Evolutionary conservation across 495 filamentous ascomycete genomes (phyloP), one percentile per base, ranked within the genome.

Genomic region (Arthonia radiata): DNA sequence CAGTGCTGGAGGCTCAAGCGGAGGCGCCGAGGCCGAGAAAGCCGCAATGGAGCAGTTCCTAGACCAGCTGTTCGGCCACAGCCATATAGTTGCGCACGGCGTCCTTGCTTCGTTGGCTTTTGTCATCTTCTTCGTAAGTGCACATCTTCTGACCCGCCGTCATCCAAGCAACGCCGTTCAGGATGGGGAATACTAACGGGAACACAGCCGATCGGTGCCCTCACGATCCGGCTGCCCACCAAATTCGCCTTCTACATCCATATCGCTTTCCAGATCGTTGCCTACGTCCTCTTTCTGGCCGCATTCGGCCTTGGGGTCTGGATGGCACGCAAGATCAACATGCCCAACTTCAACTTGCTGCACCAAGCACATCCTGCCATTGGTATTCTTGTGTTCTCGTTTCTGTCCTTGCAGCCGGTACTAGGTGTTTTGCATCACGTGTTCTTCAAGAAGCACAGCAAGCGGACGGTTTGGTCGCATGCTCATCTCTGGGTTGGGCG

Each of bases 401-500:
- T 74, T 10, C 36, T 72, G n/a, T 41, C 56, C 10, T 39, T 78
- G 21, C 76, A 81, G 41, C 71, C 68, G 3, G 38, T 59, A 3
- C 51, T 73, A 22, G 75, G 72, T 12, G 37, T 58, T 1, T 9
- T 71, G 3, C 76, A 82, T 33, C 75, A 81, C 37, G 38, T 46
- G 21, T 52, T 59, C 28, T 75, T 45, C 35, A 21, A 47, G 8
- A 57, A 56, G 31, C 40, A 47, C 2, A 40, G 53, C 15, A 23
- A 31, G 4, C 67, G 67, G 8, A 59, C 59, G 7, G 4, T 51
- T 3, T 50, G 69, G 42, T 61, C 57, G n/a, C 47, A 65, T 29
- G 37, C 46, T 3, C 76, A 82, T 40, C 63, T 71, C 36, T 79
- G 75, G 72, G 61, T 56, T 31, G 76, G 75, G 3, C 60, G 76